A percentile compares a stretch with the other conserved stretches of the same genome.
These are phyloP conservation scores for Cymbomonas tetramitiformis DNA, from an alignment of 139 green algal species.

Conservation along the genomic window DNA sequence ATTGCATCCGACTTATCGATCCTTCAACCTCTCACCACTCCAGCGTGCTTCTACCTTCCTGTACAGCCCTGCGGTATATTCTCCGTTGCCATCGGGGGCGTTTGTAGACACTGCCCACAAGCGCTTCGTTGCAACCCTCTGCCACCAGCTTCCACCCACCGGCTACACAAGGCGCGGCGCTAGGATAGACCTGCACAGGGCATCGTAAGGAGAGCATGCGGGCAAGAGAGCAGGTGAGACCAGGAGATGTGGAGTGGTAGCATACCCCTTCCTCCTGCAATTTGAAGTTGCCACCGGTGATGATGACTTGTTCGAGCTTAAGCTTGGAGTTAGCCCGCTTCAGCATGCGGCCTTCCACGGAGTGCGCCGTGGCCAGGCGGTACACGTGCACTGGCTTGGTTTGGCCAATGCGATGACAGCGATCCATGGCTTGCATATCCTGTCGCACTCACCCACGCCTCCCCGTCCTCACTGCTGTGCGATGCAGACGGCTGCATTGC, in stretches of 20 bases:
- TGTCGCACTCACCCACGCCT: too few species aligned
- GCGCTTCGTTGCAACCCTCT: conserved; percentile 39
- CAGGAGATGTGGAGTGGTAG: too few species aligned
- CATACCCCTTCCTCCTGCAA: conserved; percentile 26
- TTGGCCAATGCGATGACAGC: conserved; percentile 93
- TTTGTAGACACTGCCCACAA: conserved; percentile 61
- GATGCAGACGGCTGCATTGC: too few species aligned
- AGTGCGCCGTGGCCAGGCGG: conserved; percentile 73
- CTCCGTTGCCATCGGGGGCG: too few species aligned
- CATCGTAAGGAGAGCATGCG: neutral
- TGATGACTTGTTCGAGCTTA: conserved; percentile 76
- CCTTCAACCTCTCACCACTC: too few species aligned
- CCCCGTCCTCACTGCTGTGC: too few species aligned
- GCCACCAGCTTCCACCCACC: conserved; percentile 9
- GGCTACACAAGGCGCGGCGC: neutral
- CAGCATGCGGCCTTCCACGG: conserved; percentile 88
- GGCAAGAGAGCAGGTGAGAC: neutral
- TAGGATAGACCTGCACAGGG: neutral
- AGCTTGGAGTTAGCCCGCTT: conserved; percentile 70
- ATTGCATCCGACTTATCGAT: too few species aligned
- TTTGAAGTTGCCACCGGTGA: conserved; percentile 88
- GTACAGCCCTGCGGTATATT: too few species aligned
- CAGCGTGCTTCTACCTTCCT: too few species aligned
- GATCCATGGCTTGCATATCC: conserved; percentile 83
- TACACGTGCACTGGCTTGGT: conserved; percentile 86